phyloP scores from a whole-genome alignment of 208 protist species.

The Porcisia hertigi region DNA sequence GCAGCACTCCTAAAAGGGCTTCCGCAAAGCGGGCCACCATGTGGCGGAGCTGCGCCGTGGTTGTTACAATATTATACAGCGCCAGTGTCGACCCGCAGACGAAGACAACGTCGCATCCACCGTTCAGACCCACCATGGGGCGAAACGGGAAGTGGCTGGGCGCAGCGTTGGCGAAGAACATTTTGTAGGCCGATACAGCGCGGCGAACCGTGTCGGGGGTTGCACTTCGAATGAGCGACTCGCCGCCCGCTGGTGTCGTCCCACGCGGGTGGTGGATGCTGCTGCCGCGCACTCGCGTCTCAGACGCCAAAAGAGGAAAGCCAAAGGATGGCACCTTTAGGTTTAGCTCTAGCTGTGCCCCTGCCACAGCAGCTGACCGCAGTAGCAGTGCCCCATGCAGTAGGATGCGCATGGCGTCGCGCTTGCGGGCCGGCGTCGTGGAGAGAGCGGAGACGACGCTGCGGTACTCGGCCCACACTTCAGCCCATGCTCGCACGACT shows the following conservation, averaged over 20 bases:
- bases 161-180: constrained; percentile 64
- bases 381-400: constrained; percentile 81
- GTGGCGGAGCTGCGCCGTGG: constrained; percentile 43
- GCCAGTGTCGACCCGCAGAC: constrained; percentile 62
- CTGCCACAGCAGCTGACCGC: constrained; percentile 70
- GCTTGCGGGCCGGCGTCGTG: constrained; percentile 71
- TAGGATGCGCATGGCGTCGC: constrained; percentile 76
- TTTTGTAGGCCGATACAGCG: constrained; percentile 67
- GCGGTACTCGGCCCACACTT: constrained; percentile 87
- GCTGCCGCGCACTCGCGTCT: constrained; percentile 40
- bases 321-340: constrained; percentile 78
- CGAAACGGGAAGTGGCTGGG: constrained; percentile 75
- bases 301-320: constrained; percentile 77
- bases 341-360: constrained; percentile 71
- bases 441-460: constrained; percentile 55
- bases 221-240: constrained; percentile 34
- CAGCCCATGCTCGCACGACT: constrained; percentile 79
- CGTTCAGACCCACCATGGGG: constrained; percentile 70
- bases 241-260: constrained; percentile 8
- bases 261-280: constrained; percentile 7
- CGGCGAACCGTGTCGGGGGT: constrained; percentile 74
- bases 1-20: constrained; percentile 75
- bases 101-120: constrained; percentile 83
- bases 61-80: constrained; percentile 77
- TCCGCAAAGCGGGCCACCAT: constrained; percentile 69